Evolutionary conservation across 768 basidiomycete species (phyloP).

Genomic region (Trametes punicea): DNA sequence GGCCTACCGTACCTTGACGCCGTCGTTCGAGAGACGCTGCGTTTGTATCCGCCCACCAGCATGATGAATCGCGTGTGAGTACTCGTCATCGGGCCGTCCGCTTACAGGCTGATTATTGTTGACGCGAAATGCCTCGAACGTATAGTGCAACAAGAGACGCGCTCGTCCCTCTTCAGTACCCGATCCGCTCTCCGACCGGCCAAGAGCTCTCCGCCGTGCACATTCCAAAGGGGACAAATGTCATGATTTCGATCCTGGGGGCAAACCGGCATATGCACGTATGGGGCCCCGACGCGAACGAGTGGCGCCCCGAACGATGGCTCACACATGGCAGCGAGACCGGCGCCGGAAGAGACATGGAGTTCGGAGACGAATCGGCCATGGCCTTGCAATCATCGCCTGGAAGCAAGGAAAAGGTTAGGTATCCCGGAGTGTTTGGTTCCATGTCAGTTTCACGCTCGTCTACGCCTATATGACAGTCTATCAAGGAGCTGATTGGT

Average conservation of each 20-base stretch:
- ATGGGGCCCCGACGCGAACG: conserved; percentile 60
- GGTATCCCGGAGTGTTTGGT: conserved; percentile 24
- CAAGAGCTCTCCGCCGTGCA: conserved; percentile 35
- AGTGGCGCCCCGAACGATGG: conserved; percentile 64
- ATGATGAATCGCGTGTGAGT: conserved; percentile 33
- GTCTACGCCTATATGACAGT: too few species aligned
- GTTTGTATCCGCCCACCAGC: conserved; percentile 36
- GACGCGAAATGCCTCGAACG: not conserved
- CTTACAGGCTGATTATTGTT: not conserved
- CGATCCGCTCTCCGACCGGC: conserved; percentile 41
- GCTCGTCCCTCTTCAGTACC: conserved; percentile 49
- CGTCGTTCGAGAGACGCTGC: conserved; percentile 40
- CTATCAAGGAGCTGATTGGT: not conserved
- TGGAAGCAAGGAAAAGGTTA: conserved; percentile 7
- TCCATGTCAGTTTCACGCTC: conserved; percentile 16
- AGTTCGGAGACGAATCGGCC: conserved; percentile 5
- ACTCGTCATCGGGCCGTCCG: not conserved
- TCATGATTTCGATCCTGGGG: conserved; percentile 41
- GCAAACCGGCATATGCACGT: conserved; percentile 48
- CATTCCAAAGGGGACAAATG: conserved; percentile 43
- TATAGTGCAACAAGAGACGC: conserved; percentile 44
- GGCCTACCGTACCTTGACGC: conserved; percentile 45
- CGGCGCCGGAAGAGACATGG: not conserved
- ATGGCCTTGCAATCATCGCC: not conserved
- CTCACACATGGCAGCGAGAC: conserved; percentile 25